A percentile compares a stretch with the other conserved stretches of the same genome.
phyloP scores from a whole-genome alignment of 306 rosid species.

The Astragalus membranaceus region DNA sequence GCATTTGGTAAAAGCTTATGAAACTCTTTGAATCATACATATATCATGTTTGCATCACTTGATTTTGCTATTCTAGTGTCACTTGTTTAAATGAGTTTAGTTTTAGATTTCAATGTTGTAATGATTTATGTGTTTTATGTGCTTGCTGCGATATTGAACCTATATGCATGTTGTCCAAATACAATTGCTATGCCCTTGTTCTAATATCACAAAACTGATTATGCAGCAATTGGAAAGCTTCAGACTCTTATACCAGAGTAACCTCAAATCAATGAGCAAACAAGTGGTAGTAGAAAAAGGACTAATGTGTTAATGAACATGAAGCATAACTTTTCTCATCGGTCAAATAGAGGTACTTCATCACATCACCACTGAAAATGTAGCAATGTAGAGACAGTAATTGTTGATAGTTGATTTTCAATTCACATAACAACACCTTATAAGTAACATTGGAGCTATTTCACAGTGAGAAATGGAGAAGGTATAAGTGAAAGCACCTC shows the following conservation, averaged over 20 bases:
- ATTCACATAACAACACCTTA: not conserved
- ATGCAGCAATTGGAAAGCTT: constrained; percentile 39
- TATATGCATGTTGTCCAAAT: too few relatives aligned
- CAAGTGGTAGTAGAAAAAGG: not conserved
- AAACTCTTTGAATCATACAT: too few relatives aligned
- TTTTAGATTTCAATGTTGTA: too few relatives aligned
- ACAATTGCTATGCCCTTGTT: not conserved
- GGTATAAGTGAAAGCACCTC: constrained; percentile 12
- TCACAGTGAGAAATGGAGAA: constrained; percentile 21
- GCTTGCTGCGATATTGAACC: too few relatives aligned
- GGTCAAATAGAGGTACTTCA: constrained; percentile 33
- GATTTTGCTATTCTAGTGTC: too few relatives aligned
- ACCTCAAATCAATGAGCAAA: constrained; percentile 24
- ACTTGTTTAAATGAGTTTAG: too few relatives aligned
- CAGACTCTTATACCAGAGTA: constrained; percentile 30
- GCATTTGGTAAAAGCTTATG: too few relatives aligned
- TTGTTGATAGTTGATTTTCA: not conserved
- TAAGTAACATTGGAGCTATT: constrained; percentile 1
- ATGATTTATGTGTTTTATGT: too few relatives aligned
- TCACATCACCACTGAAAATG: not conserved
- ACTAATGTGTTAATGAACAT: not conserved
- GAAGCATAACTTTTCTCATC: constrained; percentile 22
- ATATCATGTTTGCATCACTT: too few relatives aligned
- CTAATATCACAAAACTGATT: constrained; percentile 6
- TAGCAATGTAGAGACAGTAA: not conserved